These are phyloP conservation scores for Arthrinium puccinioides DNA, from an alignment of 2,329 filamentous ascomycete genomes.

Conservation along the genomic window DNA sequence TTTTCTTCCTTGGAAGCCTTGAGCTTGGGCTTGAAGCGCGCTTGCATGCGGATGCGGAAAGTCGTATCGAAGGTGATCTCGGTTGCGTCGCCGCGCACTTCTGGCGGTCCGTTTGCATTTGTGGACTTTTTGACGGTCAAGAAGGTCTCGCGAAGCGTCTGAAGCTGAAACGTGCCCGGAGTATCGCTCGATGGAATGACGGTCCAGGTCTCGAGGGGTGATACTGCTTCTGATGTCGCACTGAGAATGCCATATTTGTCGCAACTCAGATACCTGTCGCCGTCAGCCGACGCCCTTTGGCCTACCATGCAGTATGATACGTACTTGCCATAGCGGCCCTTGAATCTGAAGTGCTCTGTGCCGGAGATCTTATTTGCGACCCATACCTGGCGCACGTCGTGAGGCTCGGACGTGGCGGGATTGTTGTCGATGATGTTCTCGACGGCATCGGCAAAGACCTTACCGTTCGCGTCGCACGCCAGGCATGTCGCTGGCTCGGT, in stretches of 20 bases:
- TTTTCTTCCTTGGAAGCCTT: slow-evolving; percentile 77
- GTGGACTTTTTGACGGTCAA: slow-evolving; percentile 52
- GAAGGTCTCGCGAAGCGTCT: slow-evolving; percentile 66
- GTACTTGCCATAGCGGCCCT: slow-evolving; percentile 80
- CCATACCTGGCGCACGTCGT: slow-evolving; percentile 95
- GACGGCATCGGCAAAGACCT: slow-evolving; percentile 72
- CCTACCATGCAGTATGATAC: slow-evolving; percentile 12
- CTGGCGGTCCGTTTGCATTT: slow-evolving; percentile 43
- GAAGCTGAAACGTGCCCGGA: slow-evolving; percentile 65
- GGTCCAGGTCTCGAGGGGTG: slow-evolving; percentile 73
- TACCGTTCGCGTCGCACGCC: slow-evolving; percentile 79
- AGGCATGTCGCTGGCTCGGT: slow-evolving; percentile 67
- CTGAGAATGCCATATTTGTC: slow-evolving; percentile 75
- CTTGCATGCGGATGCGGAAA: slow-evolving; percentile 85
- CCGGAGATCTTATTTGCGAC: slow-evolving; percentile 78
- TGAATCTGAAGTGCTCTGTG: slow-evolving; percentile 76
- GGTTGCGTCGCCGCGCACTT: slow-evolving; percentile 71
- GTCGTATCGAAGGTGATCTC: slow-evolving; percentile 61
- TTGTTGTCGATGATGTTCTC: slow-evolving; percentile 87
- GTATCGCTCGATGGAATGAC: slow-evolving; percentile 58
- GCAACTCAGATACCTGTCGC: slow-evolving; percentile 68
- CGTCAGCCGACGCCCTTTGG: neutral
- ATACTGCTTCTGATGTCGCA: slow-evolving; percentile 74
- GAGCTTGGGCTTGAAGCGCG: slow-evolving; percentile 80
- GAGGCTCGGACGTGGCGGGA: slow-evolving; percentile 79